Conservation (phyloP, 164 flowering plant species). For the Piper betle region DNA sequence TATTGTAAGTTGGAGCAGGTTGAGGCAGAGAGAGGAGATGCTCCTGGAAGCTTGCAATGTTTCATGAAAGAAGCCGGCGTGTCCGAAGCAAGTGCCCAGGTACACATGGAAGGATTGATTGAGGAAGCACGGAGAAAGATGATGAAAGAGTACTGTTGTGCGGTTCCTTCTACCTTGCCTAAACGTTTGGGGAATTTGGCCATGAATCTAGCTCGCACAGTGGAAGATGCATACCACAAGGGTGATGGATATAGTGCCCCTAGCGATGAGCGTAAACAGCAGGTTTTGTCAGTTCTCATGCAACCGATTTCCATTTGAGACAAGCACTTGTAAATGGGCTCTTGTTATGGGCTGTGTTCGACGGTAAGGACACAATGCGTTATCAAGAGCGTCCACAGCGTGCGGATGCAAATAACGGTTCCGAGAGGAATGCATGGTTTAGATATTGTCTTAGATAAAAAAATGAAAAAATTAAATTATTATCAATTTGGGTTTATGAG, state of each 20-base stretch:
- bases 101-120: background rate
- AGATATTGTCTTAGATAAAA: too few relatives aligned
- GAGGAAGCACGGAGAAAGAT: background rate
- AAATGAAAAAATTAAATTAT: too few relatives aligned
- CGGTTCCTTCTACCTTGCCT: background rate
- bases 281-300: background rate
- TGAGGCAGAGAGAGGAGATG: constrained; percentile 14
- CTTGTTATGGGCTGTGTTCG: too few relatives aligned
- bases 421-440: too few relatives aligned
- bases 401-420: too few relatives aligned
- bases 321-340: too few relatives aligned
- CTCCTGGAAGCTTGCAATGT: constrained; percentile 7
- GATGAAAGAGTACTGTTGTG: background rate
- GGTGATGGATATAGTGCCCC: constrained; percentile 13
- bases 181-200: background rate
- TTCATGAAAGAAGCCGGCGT: constrained; percentile 10
- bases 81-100: constrained; percentile 3
- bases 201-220: constrained; percentile 4
- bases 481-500: too few relatives aligned
- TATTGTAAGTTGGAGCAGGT: background rate
- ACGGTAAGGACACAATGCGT: too few relatives aligned
- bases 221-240: constrained; percentile 8
- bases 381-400: too few relatives aligned
- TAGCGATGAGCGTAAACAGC: background rate
- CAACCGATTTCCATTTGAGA: background rate